These are phyloP conservation scores for Cairneyella variabilis DNA, from an alignment of 495 filamentous ascomycete genomes.

Conservation along the genomic window DNA sequence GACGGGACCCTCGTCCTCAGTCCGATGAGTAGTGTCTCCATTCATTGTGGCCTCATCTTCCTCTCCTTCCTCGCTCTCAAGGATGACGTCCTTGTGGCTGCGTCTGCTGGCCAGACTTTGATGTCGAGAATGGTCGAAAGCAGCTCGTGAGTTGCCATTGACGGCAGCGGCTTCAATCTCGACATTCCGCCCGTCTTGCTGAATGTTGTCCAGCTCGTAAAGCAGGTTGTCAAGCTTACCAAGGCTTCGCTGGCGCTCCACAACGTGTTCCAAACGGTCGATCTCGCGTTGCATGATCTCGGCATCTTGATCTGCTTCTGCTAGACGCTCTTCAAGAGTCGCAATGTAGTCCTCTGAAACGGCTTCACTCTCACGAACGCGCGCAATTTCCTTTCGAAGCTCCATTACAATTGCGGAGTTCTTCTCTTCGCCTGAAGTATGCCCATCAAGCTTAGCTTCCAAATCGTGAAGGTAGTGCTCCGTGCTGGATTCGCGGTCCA, in stretches of 20 bases:
- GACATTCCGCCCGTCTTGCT: slow-evolving; percentile 51
- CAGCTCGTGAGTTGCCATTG: slow-evolving; percentile 33
- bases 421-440: slow-evolving; percentile 89
- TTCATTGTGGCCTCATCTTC: slow-evolving; percentile 6
- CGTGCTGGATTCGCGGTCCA: slow-evolving; percentile 84
- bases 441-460: slow-evolving; percentile 82
- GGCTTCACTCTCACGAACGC: slow-evolving; percentile 87
- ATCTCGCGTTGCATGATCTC: slow-evolving; percentile 97
- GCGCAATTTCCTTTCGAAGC: slow-evolving; percentile 83
- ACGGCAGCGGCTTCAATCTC: slow-evolving; percentile 31
- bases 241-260: slow-evolving; percentile 91
- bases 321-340: slow-evolving; percentile 91
- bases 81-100: slow-evolving; percentile 52
- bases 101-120: slow-evolving; percentile 48
- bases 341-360: slow-evolving; percentile 94
- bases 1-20: slow-evolving; percentile 24
- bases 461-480: slow-evolving; percentile 90
- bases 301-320: slow-evolving; percentile 92
- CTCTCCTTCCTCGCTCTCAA: slow-evolving; percentile 40
- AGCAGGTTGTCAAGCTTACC: slow-evolving; percentile 91
- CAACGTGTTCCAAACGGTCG: slow-evolving; percentile 86
- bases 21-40: slow-evolving; percentile 10
- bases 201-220: slow-evolving; percentile 81
- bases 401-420: slow-evolving; percentile 79
- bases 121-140: slow-evolving; percentile 39